Conservation (phyloP, 2,329 filamentous ascomycete genomes). For the Aspergillus caelatus region DNA sequence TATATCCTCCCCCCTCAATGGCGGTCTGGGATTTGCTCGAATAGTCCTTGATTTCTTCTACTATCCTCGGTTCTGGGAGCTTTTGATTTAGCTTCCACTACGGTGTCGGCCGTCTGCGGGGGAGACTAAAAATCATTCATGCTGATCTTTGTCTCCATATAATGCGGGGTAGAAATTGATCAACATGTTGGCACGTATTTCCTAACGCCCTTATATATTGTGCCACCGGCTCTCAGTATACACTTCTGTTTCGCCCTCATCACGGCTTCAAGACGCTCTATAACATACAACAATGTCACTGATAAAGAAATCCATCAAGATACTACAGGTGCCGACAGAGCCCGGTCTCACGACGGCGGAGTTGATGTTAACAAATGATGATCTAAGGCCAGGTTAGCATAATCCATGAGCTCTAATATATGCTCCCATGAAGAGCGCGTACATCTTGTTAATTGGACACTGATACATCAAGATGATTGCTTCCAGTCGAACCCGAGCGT, state of each 20-base stretch:
- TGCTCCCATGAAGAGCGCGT: too few species aligned
- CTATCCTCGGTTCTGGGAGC: not conserved
- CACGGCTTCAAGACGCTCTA: not conserved
- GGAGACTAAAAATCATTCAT: not conserved
- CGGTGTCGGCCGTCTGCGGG: not conserved
- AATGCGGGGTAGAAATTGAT: not conserved
- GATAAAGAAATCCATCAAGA: not conserved
- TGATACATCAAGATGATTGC: not conserved
- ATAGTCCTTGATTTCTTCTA: not conserved
- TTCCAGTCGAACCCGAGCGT: not conserved
- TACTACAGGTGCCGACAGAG: not conserved
- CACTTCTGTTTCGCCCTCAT: not conserved
- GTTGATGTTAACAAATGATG: not conserved
- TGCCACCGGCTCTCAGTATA: not conserved
- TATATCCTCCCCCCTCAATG: not conserved
- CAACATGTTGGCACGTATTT: not conserved
- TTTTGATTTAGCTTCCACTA: not conserved
- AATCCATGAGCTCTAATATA: not conserved
- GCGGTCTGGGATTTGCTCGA: not conserved
- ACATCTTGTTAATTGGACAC: not conserved
- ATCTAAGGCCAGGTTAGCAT: not conserved
- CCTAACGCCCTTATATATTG: too few species aligned
- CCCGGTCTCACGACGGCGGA: not conserved
- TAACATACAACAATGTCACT: not conserved
- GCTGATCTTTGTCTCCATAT: not conserved